Evolutionary conservation across 78 protist species (phyloP).

Genomic region (Dictyostelium capitatum): DNA sequence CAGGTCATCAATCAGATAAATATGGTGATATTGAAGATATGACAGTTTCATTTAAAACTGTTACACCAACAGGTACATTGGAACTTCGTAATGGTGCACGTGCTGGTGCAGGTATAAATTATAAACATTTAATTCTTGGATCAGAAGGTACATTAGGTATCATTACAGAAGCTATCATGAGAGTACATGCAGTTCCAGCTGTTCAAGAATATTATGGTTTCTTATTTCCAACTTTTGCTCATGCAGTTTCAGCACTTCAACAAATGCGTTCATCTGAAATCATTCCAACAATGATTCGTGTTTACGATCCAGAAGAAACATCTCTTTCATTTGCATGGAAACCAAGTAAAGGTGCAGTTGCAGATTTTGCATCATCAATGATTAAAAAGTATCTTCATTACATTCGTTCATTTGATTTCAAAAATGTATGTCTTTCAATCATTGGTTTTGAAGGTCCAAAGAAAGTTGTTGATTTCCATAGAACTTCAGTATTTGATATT

Average conservation of each 20-base stretch:
- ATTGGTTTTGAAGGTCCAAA: constrained; percentile 88
- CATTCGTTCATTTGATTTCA: constrained; percentile 57
- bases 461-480: constrained; percentile 69
- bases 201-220: constrained; percentile 70
- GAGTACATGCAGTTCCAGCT: constrained; percentile 78
- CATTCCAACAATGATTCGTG: constrained; percentile 83
- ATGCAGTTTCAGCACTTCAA: constrained; percentile 77
- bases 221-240: constrained; percentile 62
- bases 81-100: constrained; percentile 78
- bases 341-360: constrained; percentile 74
- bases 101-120: constrained; percentile 90
- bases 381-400: constrained; percentile 70
- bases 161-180: constrained; percentile 90
- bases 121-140: constrained; percentile 86
- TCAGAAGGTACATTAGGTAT: constrained; percentile 93
- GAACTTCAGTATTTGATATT: constrained; percentile 53
- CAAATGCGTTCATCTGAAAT: constrained; percentile 81
- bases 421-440: constrained; percentile 69
- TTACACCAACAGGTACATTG: constrained; percentile 91
- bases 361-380: constrained; percentile 37
- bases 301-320: constrained; percentile 85
- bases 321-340: constrained; percentile 86
- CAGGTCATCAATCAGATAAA: constrained; percentile 90
- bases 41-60: constrained; percentile 84
- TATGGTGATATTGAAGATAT: constrained; percentile 95